A percentile compares a stretch with the other conserved stretches of the same genome.
These are phyloP conservation scores for Larix kaempferi DNA, from an alignment of 75 land plant genomes.

Conservation along the genomic window DNA sequence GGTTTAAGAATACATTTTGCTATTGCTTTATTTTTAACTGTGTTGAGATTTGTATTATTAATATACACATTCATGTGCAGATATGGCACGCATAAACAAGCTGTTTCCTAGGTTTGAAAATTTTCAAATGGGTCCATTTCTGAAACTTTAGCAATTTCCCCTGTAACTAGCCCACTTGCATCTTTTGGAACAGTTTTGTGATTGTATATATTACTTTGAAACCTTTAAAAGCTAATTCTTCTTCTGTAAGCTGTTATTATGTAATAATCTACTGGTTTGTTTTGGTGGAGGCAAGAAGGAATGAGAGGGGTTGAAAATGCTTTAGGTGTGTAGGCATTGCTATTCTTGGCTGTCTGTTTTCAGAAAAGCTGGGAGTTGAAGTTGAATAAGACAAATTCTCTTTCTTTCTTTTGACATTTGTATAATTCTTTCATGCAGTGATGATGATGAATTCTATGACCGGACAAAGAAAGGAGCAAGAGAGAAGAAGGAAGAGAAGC, in stretches of 20 bases:
- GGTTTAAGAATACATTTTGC: too few species aligned
- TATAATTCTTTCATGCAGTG: constrained; percentile 40
- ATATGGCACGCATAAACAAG: background rate
- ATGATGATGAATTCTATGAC: constrained; percentile 96
- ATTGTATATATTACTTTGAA: background rate
- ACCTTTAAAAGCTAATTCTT: background rate
- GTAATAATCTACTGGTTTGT: too few species aligned
- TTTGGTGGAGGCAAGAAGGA: too few species aligned
- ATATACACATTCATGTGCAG: background rate
- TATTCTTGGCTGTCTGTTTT: background rate
- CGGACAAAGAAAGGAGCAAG: constrained; percentile 57
- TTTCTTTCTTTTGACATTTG: background rate
- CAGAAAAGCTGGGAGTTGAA: background rate
- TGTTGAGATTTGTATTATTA: too few species aligned
- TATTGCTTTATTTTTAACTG: too few species aligned
- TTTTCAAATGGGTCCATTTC: background rate
- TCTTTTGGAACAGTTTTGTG: background rate
- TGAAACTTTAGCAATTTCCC: background rate
- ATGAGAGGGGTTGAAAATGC: background rate
- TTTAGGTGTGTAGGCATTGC: background rate
- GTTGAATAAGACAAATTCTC: background rate
- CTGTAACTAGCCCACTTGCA: background rate
- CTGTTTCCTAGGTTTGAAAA: background rate
- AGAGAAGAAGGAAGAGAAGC: constrained; percentile 28
- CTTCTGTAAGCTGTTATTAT: too few species aligned